phyloP scores from a whole-genome alignment of 148 eudicot genomes.

The Agrostemma githago region DNA sequence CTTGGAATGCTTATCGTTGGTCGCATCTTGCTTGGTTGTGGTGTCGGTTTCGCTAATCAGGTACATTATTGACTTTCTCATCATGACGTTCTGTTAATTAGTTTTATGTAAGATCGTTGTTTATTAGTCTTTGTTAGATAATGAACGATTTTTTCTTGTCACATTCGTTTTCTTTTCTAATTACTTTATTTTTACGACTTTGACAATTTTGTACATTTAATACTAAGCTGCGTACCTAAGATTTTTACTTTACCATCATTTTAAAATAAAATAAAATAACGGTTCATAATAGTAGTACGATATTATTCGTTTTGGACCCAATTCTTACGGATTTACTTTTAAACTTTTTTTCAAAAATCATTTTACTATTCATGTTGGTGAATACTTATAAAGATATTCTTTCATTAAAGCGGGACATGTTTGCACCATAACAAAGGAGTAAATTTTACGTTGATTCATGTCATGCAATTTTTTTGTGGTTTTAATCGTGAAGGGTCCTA shows the following conservation, averaged over 20 bases:
- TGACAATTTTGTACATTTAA: conserved; percentile 3
- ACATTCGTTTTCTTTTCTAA: not conserved
- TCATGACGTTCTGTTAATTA: too few relatives aligned
- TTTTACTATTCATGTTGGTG: too few relatives aligned
- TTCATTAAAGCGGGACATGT: not conserved
- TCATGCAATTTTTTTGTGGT: not conserved
- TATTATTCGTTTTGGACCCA: too few relatives aligned
- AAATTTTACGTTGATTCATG: conserved; percentile 7
- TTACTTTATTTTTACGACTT: not conserved
- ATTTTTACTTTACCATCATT: too few relatives aligned
- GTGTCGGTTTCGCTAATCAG: conserved; percentile 97
- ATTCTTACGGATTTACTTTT: too few relatives aligned
- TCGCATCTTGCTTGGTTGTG: conserved; percentile 82
- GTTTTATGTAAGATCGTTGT: too few relatives aligned
- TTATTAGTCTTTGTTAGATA: too few relatives aligned
- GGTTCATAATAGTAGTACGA: too few relatives aligned
- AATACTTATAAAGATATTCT: too few relatives aligned
- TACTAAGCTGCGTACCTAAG: not conserved
- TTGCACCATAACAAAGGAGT: not conserved
- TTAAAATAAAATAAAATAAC: too few relatives aligned
- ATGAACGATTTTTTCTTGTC: not conserved
- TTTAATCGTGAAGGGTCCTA: not conserved
- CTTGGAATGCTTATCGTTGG: conserved; percentile 88
- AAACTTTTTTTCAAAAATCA: too few relatives aligned
- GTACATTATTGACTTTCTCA: conserved; percentile 25